Base-by-base conservation (phyloP, 192 early-diverging fungal genomes). In the Backusella sp. region DNA sequence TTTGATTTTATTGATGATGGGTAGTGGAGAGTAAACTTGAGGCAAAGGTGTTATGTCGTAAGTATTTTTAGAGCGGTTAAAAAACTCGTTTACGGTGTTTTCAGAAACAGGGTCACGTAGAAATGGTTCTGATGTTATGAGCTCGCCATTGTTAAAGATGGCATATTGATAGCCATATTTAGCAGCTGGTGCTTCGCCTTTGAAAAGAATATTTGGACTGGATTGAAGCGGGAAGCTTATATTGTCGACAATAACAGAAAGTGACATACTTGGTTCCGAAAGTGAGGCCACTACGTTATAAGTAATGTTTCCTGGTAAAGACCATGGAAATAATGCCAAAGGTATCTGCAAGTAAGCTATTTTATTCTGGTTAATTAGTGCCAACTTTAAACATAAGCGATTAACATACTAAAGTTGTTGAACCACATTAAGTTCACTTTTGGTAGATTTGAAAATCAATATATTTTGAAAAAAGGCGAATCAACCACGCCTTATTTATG, bases 191-290 rank as follows among this genome's bases (percentile, higher is more conserved):
- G 68, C 68, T n/a, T 36, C 4, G 3, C 68, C 68, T 34, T 36
- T 69, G 35, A 39, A 69, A 36, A 69, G 21, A 26, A 69, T n/a
- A 37, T 21, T n/a, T 39, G 68, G 42, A 2, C 34, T 34, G 6
- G 36, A 36, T 15, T 21, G 15, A 41, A 69, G 68, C 19, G 68
- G 68, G 23, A 39, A 69, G 14, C 34, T 23, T 23, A 69, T n/a
- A 37, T 69, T 69, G n/a, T 69, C 68, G 11, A 69, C 68, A 69
- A 69, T 41, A 11, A 69, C 68, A 41, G 7, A 46, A 9, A 76
- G 28, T 39, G 35, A 36, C 39, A 39, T 36, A 14, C 9, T 36
- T 6, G 35, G 4, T 1, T 41, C 68, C 68, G 35, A n/a, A 21
- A 69, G 68, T 19, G 68, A 41, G 26, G 56, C 23, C 12, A 69